Evolutionary conservation across 352 stramenopile genomes (phyloP).

Genomic region (Chloridella minuta): DNA sequence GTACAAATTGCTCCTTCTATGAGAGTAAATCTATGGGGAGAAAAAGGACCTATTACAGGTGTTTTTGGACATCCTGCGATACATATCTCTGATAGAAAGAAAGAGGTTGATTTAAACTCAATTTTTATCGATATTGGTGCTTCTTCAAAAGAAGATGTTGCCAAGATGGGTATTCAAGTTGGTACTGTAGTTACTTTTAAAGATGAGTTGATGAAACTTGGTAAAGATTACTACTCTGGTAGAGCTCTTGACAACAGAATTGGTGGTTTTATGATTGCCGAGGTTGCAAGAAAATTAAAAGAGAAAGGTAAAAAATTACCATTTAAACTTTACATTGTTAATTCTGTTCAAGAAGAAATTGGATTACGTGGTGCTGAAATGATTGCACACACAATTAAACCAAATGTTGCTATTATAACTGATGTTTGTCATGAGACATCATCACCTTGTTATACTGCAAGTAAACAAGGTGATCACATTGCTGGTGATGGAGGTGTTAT

Average conservation of each 20-base stretch:
- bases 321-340: not conserved
- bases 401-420: constrained; percentile 1
- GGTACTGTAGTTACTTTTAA: not conserved
- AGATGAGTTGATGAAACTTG: not conserved
- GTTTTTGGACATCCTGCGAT: not conserved
- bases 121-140: not conserved
- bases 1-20: not conserved
- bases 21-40: not conserved
- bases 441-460: no score
- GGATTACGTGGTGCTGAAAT: not conserved
- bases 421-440: not conserved
- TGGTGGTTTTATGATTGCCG: not conserved
- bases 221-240: not conserved
- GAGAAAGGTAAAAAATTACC: not conserved
- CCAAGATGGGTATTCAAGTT: not conserved
- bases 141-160: not conserved
- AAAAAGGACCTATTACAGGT: not conserved
- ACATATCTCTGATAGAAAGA: not conserved
- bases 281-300: not conserved
- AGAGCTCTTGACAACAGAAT: not conserved
- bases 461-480: no score
- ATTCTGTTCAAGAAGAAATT: not conserved
- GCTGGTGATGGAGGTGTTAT: no score
- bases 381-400: not conserved
- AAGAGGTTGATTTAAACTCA: not conserved